Percentiles rank a stretch among this genome's conserved stretches.
phyloP scores from a whole-genome alignment of 2,329 filamentous ascomycete genomes.

The Zymoseptoria crescenta region DNA sequence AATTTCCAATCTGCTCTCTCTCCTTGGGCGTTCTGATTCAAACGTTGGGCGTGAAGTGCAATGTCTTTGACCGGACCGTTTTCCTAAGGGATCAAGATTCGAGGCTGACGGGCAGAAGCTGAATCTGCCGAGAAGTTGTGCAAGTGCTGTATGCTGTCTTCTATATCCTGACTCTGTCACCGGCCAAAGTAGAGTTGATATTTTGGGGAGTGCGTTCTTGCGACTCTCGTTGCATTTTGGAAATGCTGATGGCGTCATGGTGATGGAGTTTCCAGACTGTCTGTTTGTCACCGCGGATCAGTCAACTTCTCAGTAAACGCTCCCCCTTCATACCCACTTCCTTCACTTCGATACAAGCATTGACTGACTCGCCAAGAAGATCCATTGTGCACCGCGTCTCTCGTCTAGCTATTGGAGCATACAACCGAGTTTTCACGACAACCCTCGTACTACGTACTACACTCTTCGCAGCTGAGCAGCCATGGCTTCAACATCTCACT shows the following conservation, averaged over 20 bases:
- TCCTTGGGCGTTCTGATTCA: no score
- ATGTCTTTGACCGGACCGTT: no score
- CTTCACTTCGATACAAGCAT: neutral
- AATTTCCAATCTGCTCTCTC: no score
- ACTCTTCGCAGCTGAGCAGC: conserved; percentile 2
- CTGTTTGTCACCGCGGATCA: neutral
- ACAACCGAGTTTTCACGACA: neutral
- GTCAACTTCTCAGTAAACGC: neutral
- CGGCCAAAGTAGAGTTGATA: no score
- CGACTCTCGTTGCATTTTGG: no score
- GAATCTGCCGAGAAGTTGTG: no score
- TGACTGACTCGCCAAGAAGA: neutral
- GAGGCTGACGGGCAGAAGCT: no score
- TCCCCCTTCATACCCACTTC: neutral
- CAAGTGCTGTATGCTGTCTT: no score
- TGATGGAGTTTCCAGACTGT: neutral
- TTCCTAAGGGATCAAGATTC: no score
- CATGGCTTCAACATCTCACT: conserved; percentile 42
- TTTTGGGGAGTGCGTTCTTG: no score
- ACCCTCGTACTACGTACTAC: neutral
- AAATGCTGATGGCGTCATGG: neutral
- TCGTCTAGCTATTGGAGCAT: neutral
- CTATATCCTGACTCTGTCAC: no score
- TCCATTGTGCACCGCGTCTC: neutral
- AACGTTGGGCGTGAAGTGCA: no score